These are phyloP conservation scores for Babesia ovis DNA, from an alignment of 169 alveolate genomes.

Conservation along the genomic window DNA sequence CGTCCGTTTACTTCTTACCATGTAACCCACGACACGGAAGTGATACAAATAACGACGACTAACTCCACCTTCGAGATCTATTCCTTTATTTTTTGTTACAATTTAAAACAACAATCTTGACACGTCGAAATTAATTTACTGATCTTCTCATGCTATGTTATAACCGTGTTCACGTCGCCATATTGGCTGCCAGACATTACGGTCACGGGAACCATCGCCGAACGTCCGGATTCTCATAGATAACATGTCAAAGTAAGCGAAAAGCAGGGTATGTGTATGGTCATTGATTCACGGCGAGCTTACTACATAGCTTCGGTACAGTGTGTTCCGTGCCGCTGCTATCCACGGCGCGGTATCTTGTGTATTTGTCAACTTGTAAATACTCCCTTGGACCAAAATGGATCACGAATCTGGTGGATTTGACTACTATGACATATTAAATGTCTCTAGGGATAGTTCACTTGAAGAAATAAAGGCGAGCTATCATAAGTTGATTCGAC, in stretches of 20 bases:
- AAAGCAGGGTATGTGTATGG: neutral
- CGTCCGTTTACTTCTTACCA: neutral
- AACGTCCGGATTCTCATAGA: neutral
- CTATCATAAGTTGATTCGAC: conserved; percentile 56
- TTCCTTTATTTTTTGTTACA: neutral
- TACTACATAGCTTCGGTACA: neutral
- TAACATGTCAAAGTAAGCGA: neutral
- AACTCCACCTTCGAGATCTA: neutral
- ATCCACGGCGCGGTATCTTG: neutral
- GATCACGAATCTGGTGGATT: conserved; percentile 33
- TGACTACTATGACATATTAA: conserved; percentile 66
- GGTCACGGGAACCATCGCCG: neutral
- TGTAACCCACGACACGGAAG: neutral
- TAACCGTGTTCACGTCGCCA: neutral
- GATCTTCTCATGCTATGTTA: neutral
- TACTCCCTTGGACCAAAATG: neutral
- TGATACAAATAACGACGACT: neutral
- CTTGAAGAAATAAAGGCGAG: conserved; percentile 59
- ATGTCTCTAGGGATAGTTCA: conserved; percentile 50
- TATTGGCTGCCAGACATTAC: neutral
- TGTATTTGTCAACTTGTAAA: neutral
- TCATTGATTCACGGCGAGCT: neutral
- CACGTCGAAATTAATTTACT: neutral
- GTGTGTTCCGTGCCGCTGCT: neutral
- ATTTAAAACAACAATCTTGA: neutral